phyloP scores from a whole-genome alignment of 805 yeast species.

The Maudiozyma barnettii region DNA sequence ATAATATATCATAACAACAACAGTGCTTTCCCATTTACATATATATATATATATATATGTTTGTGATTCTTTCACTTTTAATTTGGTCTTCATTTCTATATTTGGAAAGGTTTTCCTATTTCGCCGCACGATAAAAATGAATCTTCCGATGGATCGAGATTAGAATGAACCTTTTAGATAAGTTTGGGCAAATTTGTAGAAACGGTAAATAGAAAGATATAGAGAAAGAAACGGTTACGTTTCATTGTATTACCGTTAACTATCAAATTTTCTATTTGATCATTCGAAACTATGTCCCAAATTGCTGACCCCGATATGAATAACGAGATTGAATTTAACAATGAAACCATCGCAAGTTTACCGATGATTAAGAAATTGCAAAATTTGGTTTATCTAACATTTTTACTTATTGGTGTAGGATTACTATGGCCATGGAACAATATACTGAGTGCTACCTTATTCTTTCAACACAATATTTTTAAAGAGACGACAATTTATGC shows the following conservation, averaged over 20 bases:
- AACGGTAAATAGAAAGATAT: too few species aligned
- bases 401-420: conserved; percentile 63
- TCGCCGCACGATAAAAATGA: too few species aligned
- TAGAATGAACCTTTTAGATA: too few species aligned
- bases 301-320: background rate
- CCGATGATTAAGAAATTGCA: conserved; percentile 13
- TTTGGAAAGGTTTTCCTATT: too few species aligned
- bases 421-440: conserved; percentile 96
- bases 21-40: background rate
- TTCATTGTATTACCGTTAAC: too few species aligned
- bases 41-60: background rate
- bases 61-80: background rate
- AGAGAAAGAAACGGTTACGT: background rate
- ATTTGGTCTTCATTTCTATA: background rate
- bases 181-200: background rate
- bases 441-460: conserved; percentile 75
- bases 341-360: background rate
- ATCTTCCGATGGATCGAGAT: too few species aligned
- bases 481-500: conserved; percentile 41
- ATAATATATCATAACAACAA: background rate
- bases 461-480: conserved; percentile 54
- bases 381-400: conserved; percentile 42
- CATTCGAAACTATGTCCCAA: too few species aligned
- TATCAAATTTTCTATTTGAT: too few species aligned
- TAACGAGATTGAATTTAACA: background rate